Percentiles rank a stretch among this genome's conserved stretches.
phyloP scores from a whole-genome alignment of 1,139 yeast genomes.

The Wickerhamiella infanticola region DNA sequence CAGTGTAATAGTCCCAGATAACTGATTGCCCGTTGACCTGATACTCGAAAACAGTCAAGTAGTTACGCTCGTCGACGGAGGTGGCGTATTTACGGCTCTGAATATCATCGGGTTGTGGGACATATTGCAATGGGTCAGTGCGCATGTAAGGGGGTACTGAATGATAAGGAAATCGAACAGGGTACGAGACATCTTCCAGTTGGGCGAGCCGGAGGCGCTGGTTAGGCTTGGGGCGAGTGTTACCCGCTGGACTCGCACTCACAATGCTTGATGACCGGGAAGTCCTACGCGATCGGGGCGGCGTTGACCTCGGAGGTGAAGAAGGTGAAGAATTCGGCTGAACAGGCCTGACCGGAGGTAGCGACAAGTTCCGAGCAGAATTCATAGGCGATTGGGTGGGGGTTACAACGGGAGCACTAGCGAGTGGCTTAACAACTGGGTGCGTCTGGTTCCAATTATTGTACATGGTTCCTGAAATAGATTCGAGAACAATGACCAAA shows the following conservation, averaged over 20 bases:
- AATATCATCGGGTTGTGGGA: constrained; percentile 20
- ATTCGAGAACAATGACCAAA: too few relatives aligned
- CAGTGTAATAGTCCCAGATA: constrained; percentile 80
- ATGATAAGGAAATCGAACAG: constrained; percentile 19
- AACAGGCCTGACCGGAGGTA: not conserved
- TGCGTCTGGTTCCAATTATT: too few relatives aligned
- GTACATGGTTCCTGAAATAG: too few relatives aligned
- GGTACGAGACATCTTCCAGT: constrained; percentile 10
- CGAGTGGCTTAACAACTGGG: not conserved
- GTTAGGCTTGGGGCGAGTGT: not conserved
- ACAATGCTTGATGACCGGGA: not conserved
- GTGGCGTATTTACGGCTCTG: constrained; percentile 52
- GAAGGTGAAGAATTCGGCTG: not conserved
- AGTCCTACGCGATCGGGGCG: not conserved
- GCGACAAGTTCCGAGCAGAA: not conserved
- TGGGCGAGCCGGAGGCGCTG: not conserved
- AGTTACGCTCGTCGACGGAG: constrained; percentile 55
- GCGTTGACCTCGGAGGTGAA: not conserved
- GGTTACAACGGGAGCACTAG: not conserved
- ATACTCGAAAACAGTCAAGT: constrained; percentile 60
- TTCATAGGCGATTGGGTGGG: not conserved
- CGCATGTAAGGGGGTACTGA: constrained; percentile 11
- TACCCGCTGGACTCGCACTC: not conserved
- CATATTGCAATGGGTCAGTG: constrained; percentile 6
- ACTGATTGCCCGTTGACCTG: constrained; percentile 48